Conservation (phyloP, 257 asterid genomes). For the Echium plantagineum region DNA sequence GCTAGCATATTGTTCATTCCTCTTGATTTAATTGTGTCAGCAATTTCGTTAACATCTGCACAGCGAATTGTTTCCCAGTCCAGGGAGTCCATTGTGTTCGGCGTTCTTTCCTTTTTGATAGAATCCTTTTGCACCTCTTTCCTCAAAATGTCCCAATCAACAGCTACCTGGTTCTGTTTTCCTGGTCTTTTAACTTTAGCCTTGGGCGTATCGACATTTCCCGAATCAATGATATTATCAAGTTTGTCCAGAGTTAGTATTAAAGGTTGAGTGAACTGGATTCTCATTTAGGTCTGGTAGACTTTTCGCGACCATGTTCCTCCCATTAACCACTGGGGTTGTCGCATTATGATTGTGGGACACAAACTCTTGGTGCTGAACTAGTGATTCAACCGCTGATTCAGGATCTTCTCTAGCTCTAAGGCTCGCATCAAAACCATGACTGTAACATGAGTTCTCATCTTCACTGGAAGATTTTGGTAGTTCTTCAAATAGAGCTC, state of each 20-base stretch:
- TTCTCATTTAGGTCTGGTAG: slow-evolving; percentile 30
- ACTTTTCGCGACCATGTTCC: slow-evolving; percentile 25
- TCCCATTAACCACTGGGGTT: slow-evolving; percentile 33
- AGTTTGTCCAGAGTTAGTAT: slow-evolving; percentile 13
- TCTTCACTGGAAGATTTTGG: slow-evolving; percentile 26
- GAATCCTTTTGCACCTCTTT: slow-evolving; percentile 34
- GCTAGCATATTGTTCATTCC: slow-evolving; percentile 97
- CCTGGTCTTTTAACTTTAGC: slow-evolving; percentile 30
- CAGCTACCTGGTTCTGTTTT: slow-evolving; percentile 42
- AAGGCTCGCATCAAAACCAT: slow-evolving; percentile 18
- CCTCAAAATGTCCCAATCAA: slow-evolving; percentile 72
- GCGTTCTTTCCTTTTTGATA: slow-evolving; percentile 40
- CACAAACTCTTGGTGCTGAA: slow-evolving; percentile 23
- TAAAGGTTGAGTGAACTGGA: slow-evolving; percentile 35
- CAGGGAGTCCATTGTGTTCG: slow-evolving; percentile 64
- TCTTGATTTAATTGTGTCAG: slow-evolving; percentile 74
- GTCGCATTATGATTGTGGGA: slow-evolving; percentile 18
- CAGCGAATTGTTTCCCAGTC: slow-evolving; percentile 89
- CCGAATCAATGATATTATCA: slow-evolving; percentile 20
- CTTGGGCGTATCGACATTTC: slow-evolving; percentile 19
- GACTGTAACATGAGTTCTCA: slow-evolving; percentile 21
- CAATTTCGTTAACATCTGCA: slow-evolving; percentile 73
- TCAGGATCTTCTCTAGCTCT: slow-evolving; percentile 19
- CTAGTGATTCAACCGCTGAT: slow-evolving; percentile 20
- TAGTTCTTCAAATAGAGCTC: slow-evolving; percentile 16